Base-by-base conservation (phyloP, 2,329 filamentous ascomycete species). In the Alternaria gansuensis region DNA sequence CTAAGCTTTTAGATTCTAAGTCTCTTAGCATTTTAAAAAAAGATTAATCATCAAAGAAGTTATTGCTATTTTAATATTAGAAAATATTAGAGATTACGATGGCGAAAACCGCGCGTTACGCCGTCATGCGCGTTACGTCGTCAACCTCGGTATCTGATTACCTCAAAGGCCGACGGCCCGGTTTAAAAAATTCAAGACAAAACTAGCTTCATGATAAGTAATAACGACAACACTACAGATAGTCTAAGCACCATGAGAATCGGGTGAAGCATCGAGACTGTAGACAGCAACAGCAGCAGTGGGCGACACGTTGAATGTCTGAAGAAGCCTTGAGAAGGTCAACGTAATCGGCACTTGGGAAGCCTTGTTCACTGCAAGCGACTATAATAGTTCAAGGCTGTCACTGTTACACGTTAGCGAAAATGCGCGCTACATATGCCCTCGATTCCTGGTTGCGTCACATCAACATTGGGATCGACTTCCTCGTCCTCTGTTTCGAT, bases 381-480 rank as follows among this genome's bases (percentile, higher is more conserved):
- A 67, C 36, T 69, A 73, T 24, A 76, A 51, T 28, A 70, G 72
- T 59, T 73, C 71, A 3, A 75, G 57, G 51, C 66, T 73, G 57
- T 75, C 73, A 5, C n/a, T 24, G 21, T 29, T 23, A 33, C 31
- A 26, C 21, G 23, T 52, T 39, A 45, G 21, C 29, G 53, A 33
- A n/a, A 13, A 31, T 28, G 14, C 21, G n/a, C 1, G n/a, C 36
- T 37, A 29, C 6, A 43, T 3, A 13, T 10, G n/a, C 3, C 11
- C 43, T 33, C 33, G 10, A 71, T 72, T 64, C 51, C 72, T 67
- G 73, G 52, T 23, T 73, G 68, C 66, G 74, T 67, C n/a, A 66
- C 41, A 51, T 73, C 67, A 23, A 59, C 51, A 21, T 53, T 37
- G 21, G 59, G 36, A 28, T 51, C 63, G 10, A 48, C 31, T 13